Percentiles rank a stretch among this genome's conserved stretches.
These are phyloP conservation scores for Aspergillus sojae DNA, from an alignment of 2,329 filamentous ascomycete genomes.

Conservation along the genomic window DNA sequence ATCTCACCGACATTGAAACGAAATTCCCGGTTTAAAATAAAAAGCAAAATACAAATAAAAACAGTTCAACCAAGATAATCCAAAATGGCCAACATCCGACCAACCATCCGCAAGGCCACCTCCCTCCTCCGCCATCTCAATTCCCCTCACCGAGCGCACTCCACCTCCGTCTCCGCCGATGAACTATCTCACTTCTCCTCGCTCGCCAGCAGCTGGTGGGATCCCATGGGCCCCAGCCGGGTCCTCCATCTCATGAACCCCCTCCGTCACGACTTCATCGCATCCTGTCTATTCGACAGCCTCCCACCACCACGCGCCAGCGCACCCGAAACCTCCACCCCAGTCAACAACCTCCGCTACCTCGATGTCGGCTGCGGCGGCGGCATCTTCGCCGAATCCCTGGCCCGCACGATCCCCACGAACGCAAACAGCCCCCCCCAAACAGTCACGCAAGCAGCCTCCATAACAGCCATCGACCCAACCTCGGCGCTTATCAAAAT, in stretches of 20 bases:
- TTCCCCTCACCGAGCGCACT: slow-evolving; percentile 28
- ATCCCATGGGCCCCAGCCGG: slow-evolving; percentile 87
- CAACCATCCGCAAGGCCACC: slow-evolving; percentile 12
- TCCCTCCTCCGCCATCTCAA: slow-evolving; percentile 1
- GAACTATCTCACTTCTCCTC: slow-evolving; percentile 94
- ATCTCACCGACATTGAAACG: background rate
- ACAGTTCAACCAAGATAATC: background rate
- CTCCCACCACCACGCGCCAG: slow-evolving; percentile 38
- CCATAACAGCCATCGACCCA: slow-evolving; percentile 50
- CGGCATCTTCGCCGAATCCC: slow-evolving; percentile 86
- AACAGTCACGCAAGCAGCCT: slow-evolving; percentile 42
- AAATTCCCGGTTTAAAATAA: background rate
- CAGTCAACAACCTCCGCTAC: slow-evolving; percentile 54
- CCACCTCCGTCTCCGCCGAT: slow-evolving; percentile 73
- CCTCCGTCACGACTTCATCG: slow-evolving; percentile 89
- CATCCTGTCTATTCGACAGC: slow-evolving; percentile 65
- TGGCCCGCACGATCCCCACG: slow-evolving; percentile 45
- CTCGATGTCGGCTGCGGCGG: slow-evolving; percentile 95
- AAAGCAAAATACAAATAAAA: background rate
- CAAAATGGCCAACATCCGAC: slow-evolving; percentile 14
- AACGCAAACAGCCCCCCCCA: slow-evolving; percentile 3
- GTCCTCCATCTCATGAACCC: slow-evolving; percentile 98
- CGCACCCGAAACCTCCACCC: slow-evolving; percentile 25
- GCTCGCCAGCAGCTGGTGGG: slow-evolving; percentile 96
- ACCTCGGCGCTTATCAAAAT: slow-evolving; percentile 55